These are phyloP conservation scores for Microstroma glucosiphilum DNA, from an alignment of 1,284 basidiomycete species.

Conservation along the genomic window DNA sequence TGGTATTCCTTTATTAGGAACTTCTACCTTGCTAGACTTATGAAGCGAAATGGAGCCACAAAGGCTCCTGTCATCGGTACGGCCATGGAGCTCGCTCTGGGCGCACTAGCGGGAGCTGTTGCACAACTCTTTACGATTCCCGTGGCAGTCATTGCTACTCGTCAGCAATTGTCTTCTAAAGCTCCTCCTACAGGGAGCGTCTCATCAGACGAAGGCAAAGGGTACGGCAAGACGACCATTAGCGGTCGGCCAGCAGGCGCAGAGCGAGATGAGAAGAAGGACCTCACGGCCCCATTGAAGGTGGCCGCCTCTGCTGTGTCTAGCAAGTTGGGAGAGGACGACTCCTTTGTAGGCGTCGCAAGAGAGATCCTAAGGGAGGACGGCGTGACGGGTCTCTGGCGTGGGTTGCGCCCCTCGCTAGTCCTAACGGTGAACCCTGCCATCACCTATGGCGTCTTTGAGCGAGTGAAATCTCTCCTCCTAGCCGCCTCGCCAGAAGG, in stretches of 20 bases:
- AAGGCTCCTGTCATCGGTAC: slow-evolving; percentile 28
- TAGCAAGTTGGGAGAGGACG: slow-evolving; percentile 54
- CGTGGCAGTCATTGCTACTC: slow-evolving; percentile 91
- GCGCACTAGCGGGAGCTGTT: slow-evolving; percentile 84
- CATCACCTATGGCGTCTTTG: slow-evolving; percentile 95
- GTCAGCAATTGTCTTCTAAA: slow-evolving; percentile 64
- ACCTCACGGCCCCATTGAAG: background rate
- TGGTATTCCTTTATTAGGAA: slow-evolving; percentile 88
- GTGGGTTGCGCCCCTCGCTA: slow-evolving; percentile 83
- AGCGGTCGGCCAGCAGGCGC: background rate
- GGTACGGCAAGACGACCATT: background rate
- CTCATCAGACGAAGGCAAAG: background rate
- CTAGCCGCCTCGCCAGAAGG: slow-evolving; percentile 56
- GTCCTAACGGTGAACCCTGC: slow-evolving; percentile 91
- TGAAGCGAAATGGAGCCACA: slow-evolving; percentile 16
- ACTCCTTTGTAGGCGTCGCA: slow-evolving; percentile 66
- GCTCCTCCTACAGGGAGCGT: no score
- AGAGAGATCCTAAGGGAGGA: slow-evolving; percentile 86
- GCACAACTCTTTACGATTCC: slow-evolving; percentile 99
- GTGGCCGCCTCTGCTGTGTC: slow-evolving; percentile 26
- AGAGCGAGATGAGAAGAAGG: no score
- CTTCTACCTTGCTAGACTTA: slow-evolving; percentile 57
- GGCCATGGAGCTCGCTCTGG: slow-evolving; percentile 62
- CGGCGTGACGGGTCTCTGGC: slow-evolving; percentile 85
- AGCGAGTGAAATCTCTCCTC: slow-evolving; percentile 65